Evolutionary conservation across 2,329 filamentous ascomycete genomes (phyloP), one percentile per base, ranked within the genome.

Genomic region (Aspergillus proliferans): DNA sequence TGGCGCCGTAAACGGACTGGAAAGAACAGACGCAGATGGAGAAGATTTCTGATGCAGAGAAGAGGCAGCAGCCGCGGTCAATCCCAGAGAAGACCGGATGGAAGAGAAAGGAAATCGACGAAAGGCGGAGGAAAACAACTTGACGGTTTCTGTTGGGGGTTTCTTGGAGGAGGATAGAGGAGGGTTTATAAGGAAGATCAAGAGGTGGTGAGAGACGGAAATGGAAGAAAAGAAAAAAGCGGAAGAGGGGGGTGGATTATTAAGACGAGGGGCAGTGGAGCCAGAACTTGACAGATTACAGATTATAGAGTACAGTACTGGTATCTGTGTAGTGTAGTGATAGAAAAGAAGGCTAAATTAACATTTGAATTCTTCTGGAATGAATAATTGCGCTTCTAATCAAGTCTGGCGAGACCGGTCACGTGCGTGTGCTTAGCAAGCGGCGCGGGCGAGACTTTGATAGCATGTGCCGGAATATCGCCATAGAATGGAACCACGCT

Each of bases 51-150:
- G 76, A 53, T 84, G 80, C 47, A 87, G 77, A 38, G 84, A 79
- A 55, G 85, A 79, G 43, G 87, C 87, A 54, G 83, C 84, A 66
- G 88, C 79, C 55, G 88, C 82, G 57, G 91, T 81, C 60, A 89
- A 80, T 62, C 82, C 78, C 62, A 85, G 77, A 70, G 85, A 82
- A 61, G 87, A 86, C 73, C 86, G 83, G 65, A 94, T 78, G 66
- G 86, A 73, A 52, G 73, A 69, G 54, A 70, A 70, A 61, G 76
- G 71, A 53, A 76, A 82, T 69, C 88, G 83, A 74, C 82, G 82
- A 62, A 92, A 83, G 58, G 81, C 77, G 71, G 85, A 89, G 77
- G 88, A 88, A 80, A 95, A 95, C 92, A 95, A 81, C 78, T 91
- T 95, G 88, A 75, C 85, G 83, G 78, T 77, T 66, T 56, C 22